Conservation (phyloP, 164 flowering plant genomes). For the Akebia trifoliata region DNA sequence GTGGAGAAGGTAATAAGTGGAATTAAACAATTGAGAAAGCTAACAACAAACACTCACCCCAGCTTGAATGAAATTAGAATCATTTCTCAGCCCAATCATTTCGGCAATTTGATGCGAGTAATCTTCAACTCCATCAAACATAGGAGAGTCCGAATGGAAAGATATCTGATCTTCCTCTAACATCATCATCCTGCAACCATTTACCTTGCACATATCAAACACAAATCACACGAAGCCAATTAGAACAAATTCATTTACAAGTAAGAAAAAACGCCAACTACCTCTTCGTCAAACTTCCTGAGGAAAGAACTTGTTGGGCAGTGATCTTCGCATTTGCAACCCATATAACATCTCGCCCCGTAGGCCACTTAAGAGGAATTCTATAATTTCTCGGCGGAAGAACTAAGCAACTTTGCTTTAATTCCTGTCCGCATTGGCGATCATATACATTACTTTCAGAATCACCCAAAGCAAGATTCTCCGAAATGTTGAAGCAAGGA, state of each 20-base stretch:
- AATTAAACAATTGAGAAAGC: neutral
- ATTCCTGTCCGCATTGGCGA: conserved; percentile 49
- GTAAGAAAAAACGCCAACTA: conserved; percentile 16
- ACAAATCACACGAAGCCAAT: neutral
- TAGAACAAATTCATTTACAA: neutral
- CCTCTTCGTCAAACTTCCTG: conserved; percentile 98
- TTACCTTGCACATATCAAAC: conserved; percentile 4
- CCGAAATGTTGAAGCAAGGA: conserved; percentile 82
- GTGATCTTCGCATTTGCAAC: conserved; percentile 82
- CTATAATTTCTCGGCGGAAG: conserved; percentile 75
- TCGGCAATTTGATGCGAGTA: conserved; percentile 98
- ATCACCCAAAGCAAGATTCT: conserved; percentile 41
- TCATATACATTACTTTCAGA: conserved; percentile 43
- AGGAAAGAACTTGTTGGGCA: conserved; percentile 88
- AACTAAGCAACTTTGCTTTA: conserved; percentile 55
- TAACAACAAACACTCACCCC: conserved; percentile 57
- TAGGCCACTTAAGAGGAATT: conserved; percentile 94
- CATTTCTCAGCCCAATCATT: conserved; percentile 91
- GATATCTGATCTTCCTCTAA: conserved; percentile 93
- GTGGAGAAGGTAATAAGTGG: neutral
- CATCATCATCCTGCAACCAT: conserved; percentile 86
- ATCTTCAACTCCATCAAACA: conserved; percentile 87
- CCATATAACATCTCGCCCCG: conserved; percentile 95
- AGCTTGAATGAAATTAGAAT: conserved; percentile 65
- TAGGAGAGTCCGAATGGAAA: conserved; percentile 70